Evolutionary conservation across 2,329 filamentous ascomycete genomes (phyloP), one percentile per base, ranked within the genome.

Genomic region (Phaeosphaeriaceae sp.): DNA sequence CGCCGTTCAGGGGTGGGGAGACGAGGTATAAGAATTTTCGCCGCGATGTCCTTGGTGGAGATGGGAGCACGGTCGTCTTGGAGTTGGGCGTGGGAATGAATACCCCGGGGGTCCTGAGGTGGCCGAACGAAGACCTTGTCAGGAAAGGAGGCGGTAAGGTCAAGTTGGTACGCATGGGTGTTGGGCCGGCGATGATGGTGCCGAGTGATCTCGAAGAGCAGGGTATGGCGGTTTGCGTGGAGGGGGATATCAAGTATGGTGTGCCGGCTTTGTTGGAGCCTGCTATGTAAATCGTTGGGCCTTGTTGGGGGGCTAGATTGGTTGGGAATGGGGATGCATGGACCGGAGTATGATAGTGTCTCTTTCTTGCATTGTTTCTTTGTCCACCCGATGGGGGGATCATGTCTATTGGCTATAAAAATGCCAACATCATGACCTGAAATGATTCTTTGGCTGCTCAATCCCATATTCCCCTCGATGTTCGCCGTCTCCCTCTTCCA

Each of bases 21-120:
- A 23, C 42, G 28, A 44, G 62, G 22, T 75, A 69, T 56, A 52
- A 52, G 30, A 50, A 65, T 3, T 74, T 74, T 32, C 17, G 61
- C 23, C 52, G 51, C 11, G 17, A 52, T 6, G 22, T 63, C 1
- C 28, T 61, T 8, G 26, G 10, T 1, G 19, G 53, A 8, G 53
- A 22, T 30, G 67, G 68, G 47, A 63, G 68, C 22, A 64, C 62
- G 24, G 65, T 67, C 1, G 50, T 70, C 26, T 65, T 70, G 7
- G 68, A 70, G 49, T 15, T 70, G 13, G 66, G 68, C 4, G 64
- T 63, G 5, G 68, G 68, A 1, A 69, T 70, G 66, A 70, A 67
- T 47, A 70, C 68, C 15, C 68, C 68, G 13, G 60, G 66, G 2
- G 64, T 70, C 3, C 40, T 70, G 21, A 57, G 65, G 23, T 68